Evolutionary conservation across 2,329 filamentous ascomycete genomes (phyloP).

Genomic region (Trichoderma koningiopsis): DNA sequence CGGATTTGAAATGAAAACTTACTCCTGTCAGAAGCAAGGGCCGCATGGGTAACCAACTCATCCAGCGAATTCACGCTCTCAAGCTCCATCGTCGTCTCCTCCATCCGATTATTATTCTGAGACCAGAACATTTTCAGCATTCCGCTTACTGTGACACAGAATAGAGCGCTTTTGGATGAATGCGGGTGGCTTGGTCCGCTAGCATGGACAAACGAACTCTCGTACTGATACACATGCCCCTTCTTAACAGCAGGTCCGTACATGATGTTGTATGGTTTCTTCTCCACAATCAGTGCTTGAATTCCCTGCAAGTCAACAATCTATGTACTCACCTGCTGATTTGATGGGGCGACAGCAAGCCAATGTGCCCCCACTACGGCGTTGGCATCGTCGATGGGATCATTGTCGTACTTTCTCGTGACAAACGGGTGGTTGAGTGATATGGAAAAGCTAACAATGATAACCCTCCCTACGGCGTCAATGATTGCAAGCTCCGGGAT

Average conservation of each 20-base stretch:
- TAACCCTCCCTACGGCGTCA: conserved; percentile 76
- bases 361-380: conserved; percentile 84
- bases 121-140: conserved; percentile 75
- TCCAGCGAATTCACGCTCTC: conserved; percentile 72
- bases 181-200: conserved; percentile 74
- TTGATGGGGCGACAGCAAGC: conserved; percentile 64
- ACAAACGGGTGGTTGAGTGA: conserved; percentile 72
- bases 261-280: conserved; percentile 50
- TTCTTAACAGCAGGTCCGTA: conserved; percentile 67
- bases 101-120: conserved; percentile 70
- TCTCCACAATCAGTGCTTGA: conserved; percentile 14
- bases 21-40: conserved; percentile 75
- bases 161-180: conserved; percentile 69
- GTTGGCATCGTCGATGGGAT: conserved; percentile 72
- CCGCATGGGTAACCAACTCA: conserved; percentile 78
- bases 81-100: conserved; percentile 72
- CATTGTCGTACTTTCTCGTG: conserved; percentile 64
- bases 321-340: conserved; percentile 40
- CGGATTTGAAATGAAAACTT: conserved; percentile 30
- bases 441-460: conserved; percentile 70
- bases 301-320: too few species aligned
- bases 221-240: conserved; percentile 67
- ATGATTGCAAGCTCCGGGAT: conserved; percentile 81
- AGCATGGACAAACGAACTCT: conserved; percentile 65
- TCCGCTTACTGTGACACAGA: conserved; percentile 76